phyloP scores from a whole-genome alignment of 2,329 filamentous ascomycete genomes.

The Cladophialophora carrionii region DNA sequence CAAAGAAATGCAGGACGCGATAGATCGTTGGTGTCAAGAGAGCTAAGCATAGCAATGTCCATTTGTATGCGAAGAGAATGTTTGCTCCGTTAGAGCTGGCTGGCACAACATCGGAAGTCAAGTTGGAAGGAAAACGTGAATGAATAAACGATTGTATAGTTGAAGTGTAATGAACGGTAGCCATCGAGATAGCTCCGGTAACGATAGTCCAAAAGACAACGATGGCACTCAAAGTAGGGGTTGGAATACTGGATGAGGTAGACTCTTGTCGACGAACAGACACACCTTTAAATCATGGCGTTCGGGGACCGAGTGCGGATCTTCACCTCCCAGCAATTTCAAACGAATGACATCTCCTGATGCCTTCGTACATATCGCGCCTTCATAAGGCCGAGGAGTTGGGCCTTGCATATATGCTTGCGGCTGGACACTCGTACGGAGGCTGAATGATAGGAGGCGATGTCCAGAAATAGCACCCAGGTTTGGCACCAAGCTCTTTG shows the following conservation, averaged over 20 bases:
- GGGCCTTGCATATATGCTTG: background rate
- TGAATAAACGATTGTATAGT: slow-evolving; percentile 8
- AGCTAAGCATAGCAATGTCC: background rate
- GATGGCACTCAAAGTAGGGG: background rate
- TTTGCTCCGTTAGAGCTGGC: background rate
- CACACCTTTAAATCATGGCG: background rate
- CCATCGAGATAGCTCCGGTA: slow-evolving; percentile 4
- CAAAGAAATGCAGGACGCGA: slow-evolving; percentile 6
- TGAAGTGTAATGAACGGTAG: slow-evolving; percentile 9
- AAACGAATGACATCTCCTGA: background rate
- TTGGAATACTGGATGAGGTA: background rate
- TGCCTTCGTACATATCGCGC: background rate
- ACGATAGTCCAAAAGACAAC: background rate
- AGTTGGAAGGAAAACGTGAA: slow-evolving; percentile 6
- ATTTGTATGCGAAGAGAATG: background rate
- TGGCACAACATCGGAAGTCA: background rate
- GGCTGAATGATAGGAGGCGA: background rate
- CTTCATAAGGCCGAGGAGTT: background rate
- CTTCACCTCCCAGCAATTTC: background rate
- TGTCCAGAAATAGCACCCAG: slow-evolving; percentile 5
- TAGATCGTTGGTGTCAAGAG: background rate
- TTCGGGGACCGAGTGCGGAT: background rate
- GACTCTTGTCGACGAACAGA: background rate
- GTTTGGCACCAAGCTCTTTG: slow-evolving; percentile 2
- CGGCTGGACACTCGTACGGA: background rate